Evolutionary conservation across 2,329 filamentous ascomycete species (phyloP).

Genomic region (Nothophoma quercina): DNA sequence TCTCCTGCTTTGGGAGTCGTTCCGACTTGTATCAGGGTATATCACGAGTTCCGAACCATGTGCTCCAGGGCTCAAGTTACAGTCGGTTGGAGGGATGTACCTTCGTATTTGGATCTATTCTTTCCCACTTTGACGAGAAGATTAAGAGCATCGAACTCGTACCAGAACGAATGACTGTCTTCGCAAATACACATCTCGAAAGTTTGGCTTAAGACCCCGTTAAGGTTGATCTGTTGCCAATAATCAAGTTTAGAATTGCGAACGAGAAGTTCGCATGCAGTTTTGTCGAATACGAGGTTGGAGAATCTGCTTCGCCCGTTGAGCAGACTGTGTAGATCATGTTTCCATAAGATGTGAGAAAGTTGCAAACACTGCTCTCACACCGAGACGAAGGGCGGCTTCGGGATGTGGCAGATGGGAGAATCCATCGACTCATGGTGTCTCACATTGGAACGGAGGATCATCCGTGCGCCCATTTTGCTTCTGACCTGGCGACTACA

Average conservation of each 20-base stretch:
- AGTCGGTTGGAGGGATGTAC: slow-evolving; percentile 8
- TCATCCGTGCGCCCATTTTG: neutral
- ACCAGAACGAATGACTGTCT: slow-evolving; percentile 3
- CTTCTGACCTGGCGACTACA: neutral
- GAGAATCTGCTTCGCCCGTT: neutral
- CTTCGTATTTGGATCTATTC: neutral
- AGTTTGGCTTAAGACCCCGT: neutral
- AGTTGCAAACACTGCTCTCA: neutral
- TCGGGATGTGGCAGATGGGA: neutral
- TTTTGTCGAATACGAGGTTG: neutral
- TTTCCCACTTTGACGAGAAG: neutral
- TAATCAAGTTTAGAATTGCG: neutral
- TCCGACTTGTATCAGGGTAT: neutral
- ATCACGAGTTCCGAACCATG: slow-evolving; percentile 5
- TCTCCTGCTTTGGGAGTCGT: neutral
- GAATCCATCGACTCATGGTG: neutral
- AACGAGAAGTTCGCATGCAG: slow-evolving; percentile 1
- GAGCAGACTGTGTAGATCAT: too few relatives aligned
- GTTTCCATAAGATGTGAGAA: neutral
- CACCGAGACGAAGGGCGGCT: neutral
- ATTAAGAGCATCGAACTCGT: neutral
- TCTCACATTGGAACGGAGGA: neutral
- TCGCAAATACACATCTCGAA: neutral
- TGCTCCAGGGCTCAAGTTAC: neutral
- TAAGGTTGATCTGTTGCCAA: neutral